Conservation (phyloP, 176 grass and related monocot genomes). For the Avena insularis region DNA sequence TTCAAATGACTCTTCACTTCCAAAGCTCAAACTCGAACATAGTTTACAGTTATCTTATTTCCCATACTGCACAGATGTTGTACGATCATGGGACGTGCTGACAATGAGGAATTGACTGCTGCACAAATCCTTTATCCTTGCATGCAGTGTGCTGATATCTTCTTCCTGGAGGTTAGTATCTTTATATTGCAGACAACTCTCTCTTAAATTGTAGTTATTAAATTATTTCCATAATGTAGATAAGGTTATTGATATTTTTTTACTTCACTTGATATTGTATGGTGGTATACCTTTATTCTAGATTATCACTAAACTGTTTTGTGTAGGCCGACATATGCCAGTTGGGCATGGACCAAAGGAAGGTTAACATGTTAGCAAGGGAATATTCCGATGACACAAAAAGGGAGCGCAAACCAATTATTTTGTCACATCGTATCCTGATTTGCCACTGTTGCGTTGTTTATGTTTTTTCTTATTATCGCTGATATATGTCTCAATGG, state of each 20-base stretch:
- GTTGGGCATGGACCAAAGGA: conserved; percentile 71
- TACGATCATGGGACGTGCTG: conserved; percentile 79
- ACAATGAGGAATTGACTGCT: conserved; percentile 74
- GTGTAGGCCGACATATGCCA: conserved; percentile 62
- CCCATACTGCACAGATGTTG: conserved; percentile 53
- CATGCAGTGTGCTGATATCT: conserved; percentile 98
- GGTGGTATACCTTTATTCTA: background rate
- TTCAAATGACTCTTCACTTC: background rate
- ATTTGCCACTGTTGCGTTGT: background rate
- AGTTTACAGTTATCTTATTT: background rate
- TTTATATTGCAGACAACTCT: conserved; percentile 18
- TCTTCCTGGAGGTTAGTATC: conserved; percentile 78
- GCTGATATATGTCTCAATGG: background rate
- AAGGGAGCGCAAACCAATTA: conserved; percentile 90
- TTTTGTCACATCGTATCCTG: conserved; percentile 92
- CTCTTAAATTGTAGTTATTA: background rate
- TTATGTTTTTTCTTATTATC: conserved; percentile 4
- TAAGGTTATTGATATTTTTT: conserved; percentile 11
- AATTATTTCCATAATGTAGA: conserved; percentile 11
- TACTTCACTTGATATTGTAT: conserved; percentile 2
- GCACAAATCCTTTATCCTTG: conserved; percentile 91
- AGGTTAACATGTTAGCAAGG: conserved; percentile 87
- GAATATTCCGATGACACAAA: conserved; percentile 88
- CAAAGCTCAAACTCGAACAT: background rate
- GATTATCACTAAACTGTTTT: background rate